Percentiles rank a stretch among this genome's conserved stretches.
phyloP scores from a whole-genome alignment of 441 rosid species.

The Omphalea diandra region DNA sequence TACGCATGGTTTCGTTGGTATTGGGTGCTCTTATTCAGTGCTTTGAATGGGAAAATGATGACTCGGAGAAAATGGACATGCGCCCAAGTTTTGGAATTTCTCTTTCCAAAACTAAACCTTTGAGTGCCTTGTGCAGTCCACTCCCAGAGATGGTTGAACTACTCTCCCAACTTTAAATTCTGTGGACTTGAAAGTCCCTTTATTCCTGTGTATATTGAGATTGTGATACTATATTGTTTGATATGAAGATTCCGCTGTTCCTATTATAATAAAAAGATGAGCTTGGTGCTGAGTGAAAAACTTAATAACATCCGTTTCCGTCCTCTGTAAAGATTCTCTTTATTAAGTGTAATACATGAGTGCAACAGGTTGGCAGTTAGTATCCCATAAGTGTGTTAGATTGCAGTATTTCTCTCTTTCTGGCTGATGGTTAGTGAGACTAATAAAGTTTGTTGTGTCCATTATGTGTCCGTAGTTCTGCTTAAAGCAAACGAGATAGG shows the following conservation, averaged over 20 bases:
- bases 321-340: too few species aligned
- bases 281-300: not conserved
- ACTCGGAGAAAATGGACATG: constrained; percentile 31
- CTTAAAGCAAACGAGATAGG: not conserved
- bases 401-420: not conserved
- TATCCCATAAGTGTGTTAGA: not conserved
- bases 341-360: too few species aligned
- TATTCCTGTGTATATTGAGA: too few species aligned
- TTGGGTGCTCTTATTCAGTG: constrained; percentile 53
- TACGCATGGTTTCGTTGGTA: constrained; percentile 37
- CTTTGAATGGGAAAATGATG: constrained; percentile 48
- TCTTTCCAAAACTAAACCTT: constrained; percentile 26
- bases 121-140: constrained; percentile 28
- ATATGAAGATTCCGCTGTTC: not conserved
- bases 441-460: not conserved
- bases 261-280: not conserved
- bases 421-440: not conserved
- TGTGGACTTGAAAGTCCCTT: not conserved
- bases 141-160: constrained; percentile 19
- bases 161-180: constrained; percentile 18
- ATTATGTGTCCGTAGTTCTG: not conserved
- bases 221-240: too few species aligned
- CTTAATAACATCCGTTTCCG: too few species aligned
- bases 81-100: constrained; percentile 15
- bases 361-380: not conserved